Base-by-base conservation (phyloP, 2,329 filamentous ascomycete species). In the Ophiognomonia clavigignenti-juglandacearum region DNA sequence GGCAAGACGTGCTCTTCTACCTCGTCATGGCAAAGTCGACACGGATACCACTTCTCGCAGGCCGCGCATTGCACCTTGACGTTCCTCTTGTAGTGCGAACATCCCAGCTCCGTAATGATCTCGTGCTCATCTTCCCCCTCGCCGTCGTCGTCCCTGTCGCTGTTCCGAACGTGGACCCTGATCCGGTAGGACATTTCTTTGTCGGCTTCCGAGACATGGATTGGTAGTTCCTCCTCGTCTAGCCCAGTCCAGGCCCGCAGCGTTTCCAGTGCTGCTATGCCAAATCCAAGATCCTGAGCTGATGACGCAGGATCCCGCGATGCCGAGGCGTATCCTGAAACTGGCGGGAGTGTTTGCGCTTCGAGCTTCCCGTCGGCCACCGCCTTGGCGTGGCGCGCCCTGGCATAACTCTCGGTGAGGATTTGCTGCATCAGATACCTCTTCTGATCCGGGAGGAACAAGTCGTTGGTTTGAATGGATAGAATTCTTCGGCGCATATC, bases 31-130 rank as follows among this genome's bases (percentile, higher is more conserved):
- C 93, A 98, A 61, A 97, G 85, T 16, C 93, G 85, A 63, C 93
- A 98, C 0, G 92, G 88, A 61, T 96, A 95, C 93, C 93, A 98
- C 59, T 80, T 84, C 57, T 85, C 80, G 68, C 93, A 98, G 22
- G 86, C 85, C 55, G 81, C 88, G 65, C 93, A 98, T 68, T 98
- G 91, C 27, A 97, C 72, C 65, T 97, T 97, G 57, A 98, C 89
- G 58, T 97, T 97, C 54, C 93, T 83, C 61, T 88, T 88, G 65
- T 98, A 98, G 67, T 98, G 93, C 58, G 85, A 75, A 64, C 93
- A 98, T 1, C 93, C 93, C 5, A 96, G 68, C 24, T 74, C 69
- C 3, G 67, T 71, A 19, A 71, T 67, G 6, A 40, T 51, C 13
- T 47, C 42, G n/a, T n/a, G n/a, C 7, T 56, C 54, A 14, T 56